Base-by-base conservation (phyloP, 495 filamentous ascomycete genomes). In the Articulospora tetracladia region DNA sequence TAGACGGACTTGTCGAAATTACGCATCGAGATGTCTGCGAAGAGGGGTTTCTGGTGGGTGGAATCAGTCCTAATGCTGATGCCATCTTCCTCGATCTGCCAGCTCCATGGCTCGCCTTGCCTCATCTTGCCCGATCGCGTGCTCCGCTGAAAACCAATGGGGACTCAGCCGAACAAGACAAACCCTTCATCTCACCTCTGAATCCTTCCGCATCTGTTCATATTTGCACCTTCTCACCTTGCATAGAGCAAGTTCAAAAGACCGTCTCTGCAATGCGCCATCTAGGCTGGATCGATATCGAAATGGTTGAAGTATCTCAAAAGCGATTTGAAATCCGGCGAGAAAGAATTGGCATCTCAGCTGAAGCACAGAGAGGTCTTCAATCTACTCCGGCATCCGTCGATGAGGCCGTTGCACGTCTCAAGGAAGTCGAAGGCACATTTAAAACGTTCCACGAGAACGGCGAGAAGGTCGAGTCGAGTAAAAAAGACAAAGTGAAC, bases 201-300 rank as follows among this genome's bases (percentile, higher is more conserved):
- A 84, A 92, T 61, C 84, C 89, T 0, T 76, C 76, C 4, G 74
- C 79, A 26, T 74, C 90, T 1, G 82, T 84, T 20, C 80, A 91
- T 60, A 76, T 98, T 60, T 98, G 94, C 73, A 93, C 93, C 1
- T 98, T 98, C 76, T 92, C 88, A 8, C 94, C 94, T 0, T 98
- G 94, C 71, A 92, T 98, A 66, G 94, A 98, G 73, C 94, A 98
- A 72, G 93, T 93, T 10, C 88, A 88, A 28, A 81, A 83, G 36
- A 97, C 95, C 0, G 84, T 96, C 53, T 84, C 88, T 44, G 77
- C 81, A 1, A 80, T 98, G 68, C 87, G 92, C 41, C 78, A 85
- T 27, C 75, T 89, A 2, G 89, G 88, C 58, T 98, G 94, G 95
- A 77, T 93, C n/a, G 84, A 90, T 46, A 92, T 98, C 65, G 83